These are phyloP conservation scores for Albifimbria verrucaria DNA, from an alignment of 2,329 filamentous ascomycete species.

Conservation along the genomic window DNA sequence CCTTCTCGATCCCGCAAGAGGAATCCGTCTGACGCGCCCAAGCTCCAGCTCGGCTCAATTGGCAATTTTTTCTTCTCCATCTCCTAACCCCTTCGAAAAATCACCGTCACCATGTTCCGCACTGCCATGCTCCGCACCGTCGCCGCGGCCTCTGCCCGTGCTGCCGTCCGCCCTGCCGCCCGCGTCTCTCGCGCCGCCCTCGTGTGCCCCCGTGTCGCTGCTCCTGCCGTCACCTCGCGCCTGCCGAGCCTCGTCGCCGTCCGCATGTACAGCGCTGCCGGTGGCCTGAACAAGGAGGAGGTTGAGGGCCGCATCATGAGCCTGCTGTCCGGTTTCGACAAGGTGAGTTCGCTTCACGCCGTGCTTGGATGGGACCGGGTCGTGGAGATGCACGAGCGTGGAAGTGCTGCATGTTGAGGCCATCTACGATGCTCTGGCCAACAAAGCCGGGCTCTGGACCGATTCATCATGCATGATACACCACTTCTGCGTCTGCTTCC, in stretches of 20 bases:
- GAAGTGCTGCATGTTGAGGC: background rate
- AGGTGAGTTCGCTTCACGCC: conserved; percentile 51
- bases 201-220: conserved; percentile 54
- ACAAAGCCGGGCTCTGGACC: no score
- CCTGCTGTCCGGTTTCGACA: conserved; percentile 94
- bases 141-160: conserved; percentile 56
- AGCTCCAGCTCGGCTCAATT: no score
- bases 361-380: no score
- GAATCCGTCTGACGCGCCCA: no score
- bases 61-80: no score
- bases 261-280: conserved; percentile 82
- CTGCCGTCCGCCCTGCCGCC: conserved; percentile 46
- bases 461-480: no score
- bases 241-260: conserved; percentile 64
- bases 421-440: no score
- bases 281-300: conserved; percentile 75
- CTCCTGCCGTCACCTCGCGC: conserved; percentile 56
- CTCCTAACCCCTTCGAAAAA: conserved; percentile 2
- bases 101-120: conserved; percentile 70
- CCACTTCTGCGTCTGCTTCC: no score
- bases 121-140: conserved; percentile 78
- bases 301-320: conserved; percentile 90
- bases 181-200: conserved; percentile 61
- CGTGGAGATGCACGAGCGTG: no score
- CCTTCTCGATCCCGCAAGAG: background rate